Evolutionary conservation across 495 filamentous ascomycete species (phyloP).

Genomic region (Darksidea phi): DNA sequence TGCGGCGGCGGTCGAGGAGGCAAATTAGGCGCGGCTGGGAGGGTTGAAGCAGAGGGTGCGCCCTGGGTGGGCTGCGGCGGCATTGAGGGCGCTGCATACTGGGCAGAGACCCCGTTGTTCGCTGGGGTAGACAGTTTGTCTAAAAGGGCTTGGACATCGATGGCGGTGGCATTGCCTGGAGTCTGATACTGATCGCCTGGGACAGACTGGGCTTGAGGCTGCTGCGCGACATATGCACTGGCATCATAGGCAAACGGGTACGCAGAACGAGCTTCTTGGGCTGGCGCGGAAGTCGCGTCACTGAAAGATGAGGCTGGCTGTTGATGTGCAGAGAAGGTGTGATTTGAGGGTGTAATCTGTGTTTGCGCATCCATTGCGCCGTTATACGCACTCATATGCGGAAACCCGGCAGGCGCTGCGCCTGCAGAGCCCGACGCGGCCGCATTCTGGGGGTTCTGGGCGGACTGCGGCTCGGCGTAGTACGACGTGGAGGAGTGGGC

Average conservation of each 20-base stretch:
- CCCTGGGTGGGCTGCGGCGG: conserved; percentile 17
- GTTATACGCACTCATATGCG: conserved; percentile 19
- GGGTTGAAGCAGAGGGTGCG: conserved; percentile 44
- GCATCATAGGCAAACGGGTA: conserved; percentile 32
- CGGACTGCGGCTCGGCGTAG: conserved; percentile 30
- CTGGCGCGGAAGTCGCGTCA: conserved; percentile 26
- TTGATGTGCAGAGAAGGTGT: conserved; percentile 24
- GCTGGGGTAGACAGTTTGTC: conserved; percentile 40
- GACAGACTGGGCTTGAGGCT: conserved; percentile 22
- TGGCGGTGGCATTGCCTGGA: conserved; percentile 24
- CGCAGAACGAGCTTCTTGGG: conserved; percentile 30
- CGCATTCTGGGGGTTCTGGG: conserved; percentile 18
- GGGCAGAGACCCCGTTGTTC: conserved; percentile 14
- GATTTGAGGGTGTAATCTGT: conserved; percentile 34
- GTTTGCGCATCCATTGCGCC: conserved; percentile 16
- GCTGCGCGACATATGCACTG: conserved; percentile 26
- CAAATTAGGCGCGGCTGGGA: conserved; percentile 52
- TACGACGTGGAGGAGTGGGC: conserved; percentile 20
- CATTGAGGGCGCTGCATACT: conserved; percentile 16
- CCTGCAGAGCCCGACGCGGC: conserved; percentile 14
- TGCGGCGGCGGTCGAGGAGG: conserved; percentile 55
- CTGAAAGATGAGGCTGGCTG: conserved; percentile 24
- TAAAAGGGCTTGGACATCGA: conserved; percentile 47
- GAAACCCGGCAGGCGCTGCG: conserved; percentile 11
- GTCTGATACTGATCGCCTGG: conserved; percentile 21